Evolutionary conservation across 805 yeast genomes (phyloP).

Genomic region (Candida arabinofermentans): DNA sequence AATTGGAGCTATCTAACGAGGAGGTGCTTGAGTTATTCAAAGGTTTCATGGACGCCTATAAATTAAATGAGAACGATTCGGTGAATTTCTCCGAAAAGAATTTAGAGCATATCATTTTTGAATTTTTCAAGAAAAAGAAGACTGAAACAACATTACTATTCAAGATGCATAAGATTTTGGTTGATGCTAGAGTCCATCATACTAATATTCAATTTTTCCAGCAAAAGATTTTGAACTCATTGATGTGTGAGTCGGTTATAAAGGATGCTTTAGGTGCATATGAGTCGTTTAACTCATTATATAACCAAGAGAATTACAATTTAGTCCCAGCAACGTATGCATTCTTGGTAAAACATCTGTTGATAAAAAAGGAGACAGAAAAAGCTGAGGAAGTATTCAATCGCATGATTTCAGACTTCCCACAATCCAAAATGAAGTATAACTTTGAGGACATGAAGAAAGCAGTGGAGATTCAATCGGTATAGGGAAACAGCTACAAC

Average conservation of each 20-base stretch:
- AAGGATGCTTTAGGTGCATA: background rate
- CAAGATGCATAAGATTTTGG: background rate
- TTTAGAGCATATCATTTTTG: background rate
- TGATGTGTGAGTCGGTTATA: constrained; percentile 1
- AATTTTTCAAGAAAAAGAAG: background rate
- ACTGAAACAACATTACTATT: background rate
- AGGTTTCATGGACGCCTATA: background rate
- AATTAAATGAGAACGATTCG: background rate
- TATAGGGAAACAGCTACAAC: too few species aligned
- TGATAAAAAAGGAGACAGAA: background rate
- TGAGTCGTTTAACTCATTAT: background rate
- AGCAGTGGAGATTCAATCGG: too few species aligned
- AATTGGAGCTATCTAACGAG: background rate
- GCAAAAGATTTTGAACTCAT: background rate
- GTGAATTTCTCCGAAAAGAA: background rate
- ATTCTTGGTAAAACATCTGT: background rate
- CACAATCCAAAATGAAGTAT: background rate
- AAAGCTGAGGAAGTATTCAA: background rate
- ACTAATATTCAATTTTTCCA: background rate
- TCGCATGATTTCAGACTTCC: background rate
- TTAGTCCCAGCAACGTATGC: background rate
- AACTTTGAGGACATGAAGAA: background rate
- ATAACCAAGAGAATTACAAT: background rate
- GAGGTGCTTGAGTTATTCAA: background rate
- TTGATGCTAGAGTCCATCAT: background rate